A percentile compares a stretch with the other conserved stretches of the same genome.
Conservation (phyloP, 495 filamentous ascomycete genomes). For the Talaromyces trachyspermus region DNA sequence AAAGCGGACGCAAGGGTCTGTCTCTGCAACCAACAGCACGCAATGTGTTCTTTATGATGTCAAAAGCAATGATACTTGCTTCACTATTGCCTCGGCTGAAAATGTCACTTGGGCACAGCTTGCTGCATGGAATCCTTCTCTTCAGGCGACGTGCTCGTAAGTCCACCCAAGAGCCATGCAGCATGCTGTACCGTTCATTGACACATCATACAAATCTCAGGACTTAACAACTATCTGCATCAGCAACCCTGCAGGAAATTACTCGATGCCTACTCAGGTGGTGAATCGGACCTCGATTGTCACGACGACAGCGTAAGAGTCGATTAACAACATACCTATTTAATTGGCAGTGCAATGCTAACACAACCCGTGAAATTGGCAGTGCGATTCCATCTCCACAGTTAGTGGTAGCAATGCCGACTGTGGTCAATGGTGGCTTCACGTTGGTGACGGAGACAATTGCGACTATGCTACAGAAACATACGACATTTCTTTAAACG, state of each 20-base stretch:
- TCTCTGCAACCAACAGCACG: too few species aligned
- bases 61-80: constrained; percentile 17
- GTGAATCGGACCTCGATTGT: neutral
- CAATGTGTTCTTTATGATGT: constrained; percentile 11
- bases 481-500: constrained; percentile 8
- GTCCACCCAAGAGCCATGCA: neutral
- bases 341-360: too few species aligned
- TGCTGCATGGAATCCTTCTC: constrained; percentile 16
- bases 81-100: constrained; percentile 13
- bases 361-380: too few species aligned
- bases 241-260: neutral
- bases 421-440: neutral
- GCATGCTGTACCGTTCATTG: too few species aligned
- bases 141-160: constrained; percentile 9
- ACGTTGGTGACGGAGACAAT: neutral
- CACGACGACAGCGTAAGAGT: constrained; percentile 2
- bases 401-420: neutral
- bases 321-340: too few species aligned
- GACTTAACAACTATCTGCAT: neutral
- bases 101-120: constrained; percentile 5
- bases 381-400: neutral
- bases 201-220: neutral
- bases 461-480: neutral
- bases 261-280: neutral
- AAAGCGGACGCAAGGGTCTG: too few species aligned